Base-by-base conservation (phyloP, 768 basidiomycete species). In the Kwoniella newhampshirensis region DNA sequence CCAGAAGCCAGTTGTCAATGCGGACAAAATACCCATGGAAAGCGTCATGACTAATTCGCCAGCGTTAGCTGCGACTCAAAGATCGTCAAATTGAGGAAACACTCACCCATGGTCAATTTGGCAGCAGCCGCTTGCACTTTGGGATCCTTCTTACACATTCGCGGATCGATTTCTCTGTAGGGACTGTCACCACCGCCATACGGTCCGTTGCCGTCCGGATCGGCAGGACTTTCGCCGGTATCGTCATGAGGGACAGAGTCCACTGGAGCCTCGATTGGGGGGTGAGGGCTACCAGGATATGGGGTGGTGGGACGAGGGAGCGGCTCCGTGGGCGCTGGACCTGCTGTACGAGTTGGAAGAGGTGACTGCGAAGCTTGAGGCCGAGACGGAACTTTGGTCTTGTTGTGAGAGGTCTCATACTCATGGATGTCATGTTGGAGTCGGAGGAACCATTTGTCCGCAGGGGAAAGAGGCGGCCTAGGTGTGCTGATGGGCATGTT, bases 1-100 rank as follows among this genome's bases (percentile, higher is more conserved):
- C 91, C 91, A 96, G 78, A 86, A 88, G 0, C 87, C 89, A 0
- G 89, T 89, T 3, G 87, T 88, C 44, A 89, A 77, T 0, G 89
- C 88, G 49, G 88, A 87, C 37, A 96, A 80, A 6, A 83, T 71
- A 49, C 88, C 90, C 85, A 88, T 87, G 8, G 81, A 81, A 11
- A 87, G 85, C 1, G 86, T 85, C 75, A 93, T 84, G 20, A 81
- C 87, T 89, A 41, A n/a, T 41, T 41, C 47, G 28, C 47, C 48
- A 60, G 45, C 18, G 9, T 48, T 40, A 3, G 3, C 39, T 17
- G 6, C 18, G 27, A 36, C 26, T 11, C 26, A 9, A 26, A 20
- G 0, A 8, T 12, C 37, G 8, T 18, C 30, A 43, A 21, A 53
- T 17, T 35, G 18, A 17, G 21, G 28, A 5, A n/a, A 23, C 20